Base-by-base conservation (phyloP, 192 early-diverging fungal genomes). In the Umbelopsis sp. region DNA sequence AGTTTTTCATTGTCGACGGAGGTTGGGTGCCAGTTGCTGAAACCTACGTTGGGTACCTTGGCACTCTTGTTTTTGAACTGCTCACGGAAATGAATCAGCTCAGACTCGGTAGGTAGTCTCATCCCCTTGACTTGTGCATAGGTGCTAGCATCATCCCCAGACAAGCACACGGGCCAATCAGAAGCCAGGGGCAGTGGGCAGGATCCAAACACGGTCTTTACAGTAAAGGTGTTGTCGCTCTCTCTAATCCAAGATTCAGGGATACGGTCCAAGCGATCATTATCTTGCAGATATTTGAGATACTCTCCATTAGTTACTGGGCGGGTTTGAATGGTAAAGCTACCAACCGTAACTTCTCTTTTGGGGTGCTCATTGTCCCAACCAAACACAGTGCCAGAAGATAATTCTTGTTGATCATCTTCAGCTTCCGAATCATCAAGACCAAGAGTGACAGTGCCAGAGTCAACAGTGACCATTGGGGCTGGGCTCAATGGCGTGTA, bases 281-380 rank as follows among this genome's bases (percentile, higher is more conserved):
- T 75, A 6, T 50, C 37, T 15, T 78, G 53, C 30, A 93, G 68
- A 64, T 88, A 97, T 2, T 18, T 64, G 4, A 78, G 49, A 68
- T 90, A 98, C 75, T 98, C 95, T 25, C 72, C 79, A 65, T 92
- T 91, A 15, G 94, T 93, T 2, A 98, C 88, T 20, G 91, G 94
- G 12, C 94, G 89, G 8, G 87, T 81, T 64, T 92, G 91, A 27
- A 97, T 90, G 21, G 72, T 74, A 71, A 90, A 93, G 2, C 82
- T 45, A 27, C 66, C 21, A 5, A 89, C 70, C 0, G 72, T 30
- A 2, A 75, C 68, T 47, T 71, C 30, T 6, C 72, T 66, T 11
- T 74, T 50, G 16, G 94, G 92, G 41, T 85, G 81, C 67, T 98
- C 96, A 75, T 92, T 95, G 80, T 97, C 95, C 96, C 96, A 98